Conservation (phyloP, 164 flowering plant genomes). For the Vitis rotundifolia region DNA sequence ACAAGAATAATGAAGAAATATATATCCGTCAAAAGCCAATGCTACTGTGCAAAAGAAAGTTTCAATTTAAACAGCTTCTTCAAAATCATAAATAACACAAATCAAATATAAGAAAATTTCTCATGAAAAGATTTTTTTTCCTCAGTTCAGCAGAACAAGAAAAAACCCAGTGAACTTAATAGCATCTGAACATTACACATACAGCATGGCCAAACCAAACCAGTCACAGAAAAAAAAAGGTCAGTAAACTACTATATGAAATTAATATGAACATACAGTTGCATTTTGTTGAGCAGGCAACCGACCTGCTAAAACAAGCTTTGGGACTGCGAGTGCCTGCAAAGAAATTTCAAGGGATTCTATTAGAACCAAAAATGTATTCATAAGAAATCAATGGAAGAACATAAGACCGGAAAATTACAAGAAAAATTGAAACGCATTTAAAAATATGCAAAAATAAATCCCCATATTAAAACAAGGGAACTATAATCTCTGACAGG, state of each 20-base stretch:
- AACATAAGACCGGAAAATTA: neutral
- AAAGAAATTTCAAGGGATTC: constrained; percentile 15
- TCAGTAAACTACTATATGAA: neutral
- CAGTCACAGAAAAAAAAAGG: neutral
- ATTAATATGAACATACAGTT: constrained; percentile 56
- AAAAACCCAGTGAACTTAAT: too few relatives aligned
- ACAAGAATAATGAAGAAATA: too few relatives aligned
- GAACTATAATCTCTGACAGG: neutral
- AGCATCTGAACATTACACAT: neutral
- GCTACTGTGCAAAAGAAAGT: too few relatives aligned
- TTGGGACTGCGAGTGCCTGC: constrained; percentile 87
- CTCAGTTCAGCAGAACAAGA: too few relatives aligned
- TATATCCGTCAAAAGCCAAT: too few relatives aligned
- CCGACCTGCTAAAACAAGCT: constrained; percentile 94
- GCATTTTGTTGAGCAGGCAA: constrained; percentile 99
- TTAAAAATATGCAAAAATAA: neutral
- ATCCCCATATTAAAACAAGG: neutral
- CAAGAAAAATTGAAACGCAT: neutral
- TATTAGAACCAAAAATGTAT: constrained; percentile 1
- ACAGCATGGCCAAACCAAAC: neutral
- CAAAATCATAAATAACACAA: too few relatives aligned
- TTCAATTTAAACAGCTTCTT: too few relatives aligned
- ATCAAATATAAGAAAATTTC: too few relatives aligned
- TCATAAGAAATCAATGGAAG: neutral
- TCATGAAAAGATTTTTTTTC: too few relatives aligned